A percentile compares a stretch with the other conserved stretches of the same genome.
These are phyloP conservation scores for Pyropia yezoensis DNA, from an alignment of 23 red algal genomes.

Conservation along the genomic window DNA sequence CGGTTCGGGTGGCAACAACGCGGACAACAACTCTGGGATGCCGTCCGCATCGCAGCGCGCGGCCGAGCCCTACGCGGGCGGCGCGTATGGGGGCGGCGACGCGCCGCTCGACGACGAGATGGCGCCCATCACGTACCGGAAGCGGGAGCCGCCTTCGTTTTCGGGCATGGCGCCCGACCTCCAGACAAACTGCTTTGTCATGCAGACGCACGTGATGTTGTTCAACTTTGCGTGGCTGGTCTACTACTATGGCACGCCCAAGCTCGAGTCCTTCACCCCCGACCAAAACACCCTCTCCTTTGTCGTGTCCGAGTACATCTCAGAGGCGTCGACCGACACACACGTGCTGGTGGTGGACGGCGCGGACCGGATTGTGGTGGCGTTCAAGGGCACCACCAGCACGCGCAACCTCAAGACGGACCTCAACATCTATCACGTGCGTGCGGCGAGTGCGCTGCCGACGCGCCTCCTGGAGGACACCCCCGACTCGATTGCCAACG, in stretches of 20 bases:
- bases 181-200: slow-evolving; percentile 59
- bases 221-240: slow-evolving; percentile 80
- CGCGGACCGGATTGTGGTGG: slow-evolving; percentile 73
- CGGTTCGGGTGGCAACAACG: too few species aligned
- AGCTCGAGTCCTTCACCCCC: slow-evolving; percentile 41
- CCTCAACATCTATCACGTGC: slow-evolving; percentile 55
- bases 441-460: slow-evolving; percentile 41
- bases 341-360: slow-evolving; percentile 73
- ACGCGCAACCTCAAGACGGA: slow-evolving; percentile 77
- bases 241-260: slow-evolving; percentile 58
- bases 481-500: too few species aligned
- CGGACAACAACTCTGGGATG: too few species aligned
- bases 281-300: slow-evolving; percentile 53
- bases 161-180: slow-evolving; percentile 42
- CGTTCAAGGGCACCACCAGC: slow-evolving; percentile 73
- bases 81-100: neutral
- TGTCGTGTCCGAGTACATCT: slow-evolving; percentile 42
- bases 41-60: neutral
- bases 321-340: slow-evolving; percentile 67
- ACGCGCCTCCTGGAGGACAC: slow-evolving; percentile 33
- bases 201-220: slow-evolving; percentile 69
- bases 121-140: slow-evolving; percentile 78
- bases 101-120: slow-evolving; percentile 8
- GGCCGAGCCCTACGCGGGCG: neutral
- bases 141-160: slow-evolving; percentile 49